These are phyloP conservation scores for Fraxinus ornus DNA, from an alignment of 305 asterid genomes.

Conservation along the genomic window DNA sequence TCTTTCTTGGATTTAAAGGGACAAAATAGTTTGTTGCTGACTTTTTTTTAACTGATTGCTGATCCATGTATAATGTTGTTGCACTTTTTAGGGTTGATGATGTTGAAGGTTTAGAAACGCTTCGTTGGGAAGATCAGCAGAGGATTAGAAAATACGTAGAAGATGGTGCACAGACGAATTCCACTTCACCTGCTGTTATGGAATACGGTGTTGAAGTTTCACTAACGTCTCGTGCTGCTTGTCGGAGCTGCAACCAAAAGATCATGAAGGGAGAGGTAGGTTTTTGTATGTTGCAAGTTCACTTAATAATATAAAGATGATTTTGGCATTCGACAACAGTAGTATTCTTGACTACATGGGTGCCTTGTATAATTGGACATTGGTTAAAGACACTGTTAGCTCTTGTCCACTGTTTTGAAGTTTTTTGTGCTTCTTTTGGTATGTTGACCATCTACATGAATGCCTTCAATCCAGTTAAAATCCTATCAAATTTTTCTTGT, in stretches of 20 bases:
- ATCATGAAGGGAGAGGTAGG: constrained; percentile 80
- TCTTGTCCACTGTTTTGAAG: constrained; percentile 6
- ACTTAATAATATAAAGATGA: constrained; percentile 10
- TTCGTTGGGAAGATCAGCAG: constrained; percentile 98
- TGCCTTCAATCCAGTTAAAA: background rate
- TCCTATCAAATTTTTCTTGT: constrained; percentile 21
- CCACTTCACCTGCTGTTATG: constrained; percentile 38
- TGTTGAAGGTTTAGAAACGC: constrained; percentile 81
- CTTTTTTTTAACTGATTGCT: background rate
- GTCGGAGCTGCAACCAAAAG: constrained; percentile 67
- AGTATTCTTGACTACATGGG: constrained; percentile 4
- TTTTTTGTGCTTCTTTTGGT: background rate
- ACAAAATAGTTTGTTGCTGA: background rate
- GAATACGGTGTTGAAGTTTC: constrained; percentile 68
- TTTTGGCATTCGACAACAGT: background rate
- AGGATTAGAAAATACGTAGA: constrained; percentile 68
- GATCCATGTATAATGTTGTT: constrained; percentile 14
- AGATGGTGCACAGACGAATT: constrained; percentile 33
- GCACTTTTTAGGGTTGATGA: constrained; percentile 63
- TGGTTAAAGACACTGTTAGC: constrained; percentile 1
- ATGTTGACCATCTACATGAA: background rate
- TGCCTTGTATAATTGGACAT: background rate
- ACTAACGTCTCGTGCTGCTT: constrained; percentile 80
- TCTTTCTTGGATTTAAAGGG: background rate
- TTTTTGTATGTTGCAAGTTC: constrained; percentile 9